Conservation (phyloP, 1,284 basidiomycete genomes). For the Irpex sp. region DNA sequence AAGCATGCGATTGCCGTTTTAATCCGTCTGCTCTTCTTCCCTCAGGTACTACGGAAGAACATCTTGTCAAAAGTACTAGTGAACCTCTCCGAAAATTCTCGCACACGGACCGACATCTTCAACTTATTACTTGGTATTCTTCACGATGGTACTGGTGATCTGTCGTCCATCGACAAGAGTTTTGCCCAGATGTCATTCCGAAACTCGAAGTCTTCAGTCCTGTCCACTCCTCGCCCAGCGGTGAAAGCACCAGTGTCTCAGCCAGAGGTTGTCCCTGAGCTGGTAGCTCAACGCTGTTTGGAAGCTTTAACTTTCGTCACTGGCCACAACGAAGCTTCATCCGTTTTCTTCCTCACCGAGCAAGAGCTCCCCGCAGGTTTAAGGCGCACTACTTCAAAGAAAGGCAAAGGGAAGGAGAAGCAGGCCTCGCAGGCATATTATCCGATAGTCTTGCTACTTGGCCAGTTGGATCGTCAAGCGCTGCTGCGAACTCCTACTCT, state of each 20-base stretch:
- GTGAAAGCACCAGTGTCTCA: constrained; percentile 67
- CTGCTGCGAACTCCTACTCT: constrained; percentile 85
- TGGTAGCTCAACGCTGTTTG: constrained; percentile 90
- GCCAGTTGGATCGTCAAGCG: constrained; percentile 81
- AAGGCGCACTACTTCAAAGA: constrained; percentile 65
- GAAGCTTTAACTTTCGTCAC: constrained; percentile 89
- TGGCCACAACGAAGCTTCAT: constrained; percentile 75
- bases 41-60: constrained; percentile 85
- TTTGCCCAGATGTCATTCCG: constrained; percentile 90
- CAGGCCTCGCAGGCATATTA: constrained; percentile 79
- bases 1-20: constrained; percentile 88
- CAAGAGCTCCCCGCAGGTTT: constrained; percentile 83
- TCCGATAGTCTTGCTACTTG: constrained; percentile 85
- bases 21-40: constrained; percentile 94
- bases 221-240: constrained; percentile 60
- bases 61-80: constrained; percentile 88
- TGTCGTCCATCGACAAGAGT: constrained; percentile 89
- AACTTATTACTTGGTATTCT: constrained; percentile 90
- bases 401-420: constrained; percentile 93
- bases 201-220: constrained; percentile 50
- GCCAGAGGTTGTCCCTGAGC: constrained; percentile 82
- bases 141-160: constrained; percentile 92
- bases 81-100: constrained; percentile 94
- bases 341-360: constrained; percentile 92
- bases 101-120: constrained; percentile 90